These are phyloP conservation scores for Neoboletus brunneissimus DNA, from an alignment of 768 basidiomycete species.

Conservation along the genomic window DNA sequence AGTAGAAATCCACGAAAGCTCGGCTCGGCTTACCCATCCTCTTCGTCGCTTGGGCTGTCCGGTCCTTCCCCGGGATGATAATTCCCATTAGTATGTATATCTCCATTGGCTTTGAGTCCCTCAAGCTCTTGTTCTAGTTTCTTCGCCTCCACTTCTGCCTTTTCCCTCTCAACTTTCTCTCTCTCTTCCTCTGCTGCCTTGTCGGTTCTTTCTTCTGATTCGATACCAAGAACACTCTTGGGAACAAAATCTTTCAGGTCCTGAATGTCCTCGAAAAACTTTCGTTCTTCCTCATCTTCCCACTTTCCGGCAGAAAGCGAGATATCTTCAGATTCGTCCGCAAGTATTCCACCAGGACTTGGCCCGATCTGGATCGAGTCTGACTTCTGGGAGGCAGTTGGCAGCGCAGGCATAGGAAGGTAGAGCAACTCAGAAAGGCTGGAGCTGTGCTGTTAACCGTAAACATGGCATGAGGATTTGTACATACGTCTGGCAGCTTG, in stretches of 20 bases:
- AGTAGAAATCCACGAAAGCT: not conserved
- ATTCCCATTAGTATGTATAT: slow-evolving; percentile 20
- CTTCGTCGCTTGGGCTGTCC: slow-evolving; percentile 28
- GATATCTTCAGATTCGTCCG: slow-evolving; percentile 58
- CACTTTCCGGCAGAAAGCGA: slow-evolving; percentile 75
- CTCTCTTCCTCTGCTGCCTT: slow-evolving; percentile 43
- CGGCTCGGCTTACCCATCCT: slow-evolving; percentile 24
- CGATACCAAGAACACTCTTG: slow-evolving; percentile 76
- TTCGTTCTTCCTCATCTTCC: slow-evolving; percentile 96
- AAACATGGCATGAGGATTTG: not conserved
- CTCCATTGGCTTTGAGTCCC: slow-evolving; percentile 47
- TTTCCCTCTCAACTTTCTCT: slow-evolving; percentile 53
- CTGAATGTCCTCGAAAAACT: slow-evolving; percentile 90
- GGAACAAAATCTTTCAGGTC: slow-evolving; percentile 94
- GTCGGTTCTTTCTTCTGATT: slow-evolving; percentile 38
- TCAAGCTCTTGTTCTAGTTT: slow-evolving; percentile 79
- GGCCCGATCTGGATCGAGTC: slow-evolving; percentile 78
- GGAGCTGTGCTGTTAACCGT: slow-evolving; percentile 9
- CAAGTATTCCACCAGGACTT: slow-evolving; percentile 38
- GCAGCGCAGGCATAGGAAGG: slow-evolving; percentile 77
- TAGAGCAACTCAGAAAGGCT: slow-evolving; percentile 92
- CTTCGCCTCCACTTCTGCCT: slow-evolving; percentile 60
- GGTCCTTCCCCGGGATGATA: slow-evolving; percentile 1
- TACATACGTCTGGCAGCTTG: slow-evolving; percentile 82
- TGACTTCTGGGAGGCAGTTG: slow-evolving; percentile 74